These are phyloP conservation scores for Lumnitzera littorea DNA, from an alignment of 345 rosid genomes.

Conservation along the genomic window DNA sequence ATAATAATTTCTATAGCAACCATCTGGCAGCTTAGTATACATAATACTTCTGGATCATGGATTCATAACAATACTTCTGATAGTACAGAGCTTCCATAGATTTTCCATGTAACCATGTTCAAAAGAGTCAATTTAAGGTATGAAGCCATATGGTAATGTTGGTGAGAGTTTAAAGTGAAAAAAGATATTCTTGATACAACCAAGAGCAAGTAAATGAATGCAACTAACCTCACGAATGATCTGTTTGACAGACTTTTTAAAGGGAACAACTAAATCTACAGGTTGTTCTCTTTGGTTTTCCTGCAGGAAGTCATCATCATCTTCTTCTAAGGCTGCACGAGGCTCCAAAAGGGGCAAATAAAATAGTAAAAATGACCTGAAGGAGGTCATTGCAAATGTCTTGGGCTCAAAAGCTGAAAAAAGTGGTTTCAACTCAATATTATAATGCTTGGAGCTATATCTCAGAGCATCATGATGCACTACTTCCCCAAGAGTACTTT, in stretches of 20 bases:
- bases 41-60: no score
- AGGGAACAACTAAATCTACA: conserved; percentile 70
- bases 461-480: conserved; percentile 36
- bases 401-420: conserved; percentile 78
- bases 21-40: no score
- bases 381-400: conserved; percentile 67
- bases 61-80: no score
- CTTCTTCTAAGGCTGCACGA: conserved; percentile 37
- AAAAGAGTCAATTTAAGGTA: neutral
- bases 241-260: conserved; percentile 81
- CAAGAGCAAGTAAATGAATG: neutral
- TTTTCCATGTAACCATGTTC: no score
- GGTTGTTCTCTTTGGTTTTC: conserved; percentile 35
- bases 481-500: conserved; percentile 29
- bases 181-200: neutral
- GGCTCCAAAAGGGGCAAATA: conserved; percentile 96
- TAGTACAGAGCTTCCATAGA: no score
- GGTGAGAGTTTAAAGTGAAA: neutral
- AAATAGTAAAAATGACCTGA: conserved; percentile 76
- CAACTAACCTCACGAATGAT: conserved; percentile 73
- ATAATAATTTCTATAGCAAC: no score
- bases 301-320: conserved; percentile 63
- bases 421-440: conserved; percentile 65
- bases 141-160: neutral
- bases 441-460: conserved; percentile 59